phyloP scores from a whole-genome alignment of 2,329 filamentous ascomycete species.

The Cyphellophora attinorum region DNA sequence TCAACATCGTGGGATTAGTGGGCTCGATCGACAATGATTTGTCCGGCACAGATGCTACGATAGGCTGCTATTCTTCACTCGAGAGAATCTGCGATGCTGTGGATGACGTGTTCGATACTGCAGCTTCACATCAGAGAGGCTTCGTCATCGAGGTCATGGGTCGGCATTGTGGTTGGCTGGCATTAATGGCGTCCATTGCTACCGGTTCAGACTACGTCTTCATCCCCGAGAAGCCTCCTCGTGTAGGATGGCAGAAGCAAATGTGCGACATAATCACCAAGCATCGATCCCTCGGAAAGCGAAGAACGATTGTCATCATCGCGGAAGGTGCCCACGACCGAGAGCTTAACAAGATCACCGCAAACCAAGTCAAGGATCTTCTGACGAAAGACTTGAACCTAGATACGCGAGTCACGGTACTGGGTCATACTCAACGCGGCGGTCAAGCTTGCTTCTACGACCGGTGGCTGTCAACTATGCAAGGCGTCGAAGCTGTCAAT shows the following conservation, averaged over 20 bases:
- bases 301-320: slow-evolving; percentile 96
- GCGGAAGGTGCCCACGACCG: slow-evolving; percentile 88
- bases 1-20: slow-evolving; percentile 94
- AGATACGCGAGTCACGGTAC: slow-evolving; percentile 87
- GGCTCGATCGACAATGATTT: slow-evolving; percentile 98
- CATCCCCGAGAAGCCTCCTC: slow-evolving; percentile 85
- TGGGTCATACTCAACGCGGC: slow-evolving; percentile 95
- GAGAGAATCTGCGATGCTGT: slow-evolving; percentile 90
- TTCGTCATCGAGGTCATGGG: slow-evolving; percentile 99
- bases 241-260: slow-evolving; percentile 77
- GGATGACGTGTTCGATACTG: slow-evolving; percentile 87
- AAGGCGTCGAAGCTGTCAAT: slow-evolving; percentile 88
- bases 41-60: slow-evolving; percentile 92
- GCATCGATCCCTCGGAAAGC: slow-evolving; percentile 80
- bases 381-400: slow-evolving; percentile 72
- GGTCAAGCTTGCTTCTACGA: slow-evolving; percentile 90
- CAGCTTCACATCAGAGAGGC: slow-evolving; percentile 87
- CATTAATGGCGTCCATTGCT: slow-evolving; percentile 89
- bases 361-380: slow-evolving; percentile 74
- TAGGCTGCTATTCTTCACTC: slow-evolving; percentile 91
- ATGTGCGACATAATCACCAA: slow-evolving; percentile 72
- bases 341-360: slow-evolving; percentile 72
- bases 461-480: slow-evolving; percentile 81
- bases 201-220: slow-evolving; percentile 96
- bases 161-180: slow-evolving; percentile 93